Conservation (phyloP, 805 yeast genomes). For the Millerozyma acaciae region DNA sequence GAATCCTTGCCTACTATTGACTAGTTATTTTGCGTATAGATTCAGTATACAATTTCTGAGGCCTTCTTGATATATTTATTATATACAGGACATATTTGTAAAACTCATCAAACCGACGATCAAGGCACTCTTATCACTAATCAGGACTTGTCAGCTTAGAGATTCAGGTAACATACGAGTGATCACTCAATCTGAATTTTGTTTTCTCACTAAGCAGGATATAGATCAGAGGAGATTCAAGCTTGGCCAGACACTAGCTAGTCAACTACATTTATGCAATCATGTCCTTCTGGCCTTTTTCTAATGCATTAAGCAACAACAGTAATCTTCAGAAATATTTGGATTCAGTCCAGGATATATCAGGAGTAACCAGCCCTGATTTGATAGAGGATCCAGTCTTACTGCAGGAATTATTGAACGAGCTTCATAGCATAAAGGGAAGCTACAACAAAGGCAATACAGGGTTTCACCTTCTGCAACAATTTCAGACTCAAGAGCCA, state of each 20-base stretch:
- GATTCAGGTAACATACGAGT: too few species aligned
- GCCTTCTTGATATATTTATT: neutral
- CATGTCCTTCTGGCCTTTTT: slow-evolving; percentile 48
- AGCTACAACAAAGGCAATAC: slow-evolving; percentile 26
- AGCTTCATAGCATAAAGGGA: slow-evolving; percentile 34
- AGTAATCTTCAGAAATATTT: slow-evolving; percentile 38
- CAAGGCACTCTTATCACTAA: slow-evolving; percentile 1
- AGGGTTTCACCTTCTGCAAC: slow-evolving; percentile 27
- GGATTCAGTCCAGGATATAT: slow-evolving; percentile 32
- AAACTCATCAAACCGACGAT: neutral
- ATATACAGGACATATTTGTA: slow-evolving; percentile 1
- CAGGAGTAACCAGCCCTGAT: slow-evolving; percentile 28
- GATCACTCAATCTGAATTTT: too few species aligned
- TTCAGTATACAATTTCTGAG: too few species aligned
- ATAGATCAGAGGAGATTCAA: too few species aligned
- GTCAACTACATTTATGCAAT: too few species aligned
- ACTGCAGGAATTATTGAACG: slow-evolving; percentile 36
- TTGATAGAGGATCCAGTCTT: slow-evolving; percentile 29
- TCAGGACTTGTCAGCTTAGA: too few species aligned
- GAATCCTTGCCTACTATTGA: slow-evolving; percentile 29
- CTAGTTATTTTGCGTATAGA: slow-evolving; percentile 2
- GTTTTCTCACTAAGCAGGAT: too few species aligned
- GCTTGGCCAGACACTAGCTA: too few species aligned
- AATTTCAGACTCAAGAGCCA: slow-evolving; percentile 12
- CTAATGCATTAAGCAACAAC: slow-evolving; percentile 33